Percentiles rank a stretch among this genome's conserved stretches.
Evolutionary conservation across 2,329 filamentous ascomycete genomes (phyloP).

Genomic region (Aplosporella prunicola): DNA sequence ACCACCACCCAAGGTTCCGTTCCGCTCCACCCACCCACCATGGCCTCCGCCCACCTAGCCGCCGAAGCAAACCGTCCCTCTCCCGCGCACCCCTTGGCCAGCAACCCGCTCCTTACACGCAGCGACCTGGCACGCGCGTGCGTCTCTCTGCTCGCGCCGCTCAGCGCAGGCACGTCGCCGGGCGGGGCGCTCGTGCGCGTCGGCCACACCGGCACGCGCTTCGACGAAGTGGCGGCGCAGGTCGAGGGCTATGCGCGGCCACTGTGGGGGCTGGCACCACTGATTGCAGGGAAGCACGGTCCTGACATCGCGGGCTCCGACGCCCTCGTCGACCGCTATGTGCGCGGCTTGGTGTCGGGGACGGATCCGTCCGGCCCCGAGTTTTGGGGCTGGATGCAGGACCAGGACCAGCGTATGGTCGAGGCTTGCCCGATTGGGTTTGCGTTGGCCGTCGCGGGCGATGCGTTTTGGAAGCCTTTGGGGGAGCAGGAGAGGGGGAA

Average conservation of each 20-base stretch:
- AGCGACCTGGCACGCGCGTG: conserved; percentile 35
- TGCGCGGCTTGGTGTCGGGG: conserved; percentile 60
- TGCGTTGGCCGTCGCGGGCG: conserved; percentile 57
- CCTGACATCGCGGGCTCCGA: conserved; percentile 54
- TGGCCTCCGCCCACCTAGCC: conserved; percentile 16
- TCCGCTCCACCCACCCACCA: conserved; percentile 14
- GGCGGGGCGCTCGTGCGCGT: conserved; percentile 55
- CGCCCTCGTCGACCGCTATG: conserved; percentile 59
- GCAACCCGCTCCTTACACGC: conserved; percentile 32
- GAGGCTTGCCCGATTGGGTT: conserved; percentile 75
- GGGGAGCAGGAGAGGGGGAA: conserved; percentile 53
- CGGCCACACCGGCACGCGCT: conserved; percentile 63
- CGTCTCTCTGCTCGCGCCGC: conserved; percentile 54
- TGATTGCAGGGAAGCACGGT: conserved; percentile 61
- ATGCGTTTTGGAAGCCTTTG: conserved; percentile 57
- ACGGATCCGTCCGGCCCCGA: conserved; percentile 61
- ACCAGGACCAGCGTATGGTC: conserved; percentile 75
- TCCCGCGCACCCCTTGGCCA: conserved; percentile 32
- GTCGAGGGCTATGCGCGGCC: conserved; percentile 68
- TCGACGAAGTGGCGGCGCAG: conserved; percentile 68
- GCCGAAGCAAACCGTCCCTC: conserved; percentile 33
- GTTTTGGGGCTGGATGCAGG: conserved; percentile 68
- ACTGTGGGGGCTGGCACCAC: conserved; percentile 62
- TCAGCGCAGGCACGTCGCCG: conserved; percentile 63
- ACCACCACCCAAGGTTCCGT: not conserved